These are phyloP conservation scores for Berberis thunbergii DNA, from an alignment of 164 flowering plant species.

Conservation along the genomic window DNA sequence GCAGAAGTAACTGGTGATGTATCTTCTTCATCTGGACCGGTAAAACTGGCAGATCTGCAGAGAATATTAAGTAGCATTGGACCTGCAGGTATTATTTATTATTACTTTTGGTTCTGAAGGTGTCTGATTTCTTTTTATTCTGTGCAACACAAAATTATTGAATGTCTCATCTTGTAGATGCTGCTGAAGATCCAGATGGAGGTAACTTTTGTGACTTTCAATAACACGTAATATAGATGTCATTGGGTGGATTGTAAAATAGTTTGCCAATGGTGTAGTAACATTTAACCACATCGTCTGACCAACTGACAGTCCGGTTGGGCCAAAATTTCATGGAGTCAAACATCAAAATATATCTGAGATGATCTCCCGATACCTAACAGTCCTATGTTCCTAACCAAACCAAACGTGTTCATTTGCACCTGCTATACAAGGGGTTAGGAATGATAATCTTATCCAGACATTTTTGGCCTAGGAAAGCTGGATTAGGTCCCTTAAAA, in stretches of 20 bases:
- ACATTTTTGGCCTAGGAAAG: neutral
- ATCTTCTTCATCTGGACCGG: conserved; percentile 76
- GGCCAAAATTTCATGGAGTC: no score
- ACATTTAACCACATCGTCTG: no score
- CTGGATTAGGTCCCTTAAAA: neutral
- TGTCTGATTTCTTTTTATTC: conserved; percentile 1
- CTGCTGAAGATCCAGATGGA: conserved; percentile 58
- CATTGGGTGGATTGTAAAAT: neutral
- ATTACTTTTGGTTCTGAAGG: neutral
- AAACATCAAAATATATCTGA: no score
- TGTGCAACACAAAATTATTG: conserved; percentile 1
- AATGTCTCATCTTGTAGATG: conserved; percentile 31
- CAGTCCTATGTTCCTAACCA: neutral
- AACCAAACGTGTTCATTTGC: neutral
- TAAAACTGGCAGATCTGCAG: conserved; percentile 75
- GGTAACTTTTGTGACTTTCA: conserved; percentile 27
- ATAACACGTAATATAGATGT: neutral
- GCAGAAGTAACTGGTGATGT: conserved; percentile 55
- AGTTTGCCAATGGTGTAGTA: no score
- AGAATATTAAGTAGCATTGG: conserved; percentile 77
- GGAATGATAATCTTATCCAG: neutral
- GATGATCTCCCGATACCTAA: no score
- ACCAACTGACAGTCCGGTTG: no score
- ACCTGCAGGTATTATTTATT: conserved; percentile 39
- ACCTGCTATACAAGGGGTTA: neutral